These are phyloP conservation scores for Mycena sp. DNA, from an alignment of 1,284 basidiomycete genomes.

Conservation along the genomic window DNA sequence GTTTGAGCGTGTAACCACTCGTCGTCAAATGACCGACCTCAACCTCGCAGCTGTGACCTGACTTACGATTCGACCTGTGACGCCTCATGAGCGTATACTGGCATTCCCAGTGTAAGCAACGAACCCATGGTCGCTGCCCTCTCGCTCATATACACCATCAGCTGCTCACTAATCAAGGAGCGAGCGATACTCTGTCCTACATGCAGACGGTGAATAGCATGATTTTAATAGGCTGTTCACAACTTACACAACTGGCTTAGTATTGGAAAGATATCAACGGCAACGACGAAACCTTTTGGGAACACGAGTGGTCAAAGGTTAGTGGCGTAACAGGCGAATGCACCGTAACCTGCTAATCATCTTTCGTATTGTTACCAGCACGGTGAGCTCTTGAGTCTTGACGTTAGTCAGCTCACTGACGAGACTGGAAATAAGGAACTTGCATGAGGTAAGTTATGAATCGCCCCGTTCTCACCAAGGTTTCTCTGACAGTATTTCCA, in stretches of 20 bases:
- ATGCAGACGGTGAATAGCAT: slow-evolving; percentile 62
- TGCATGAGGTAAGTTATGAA: slow-evolving; percentile 62
- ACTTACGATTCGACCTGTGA: slow-evolving; percentile 73
- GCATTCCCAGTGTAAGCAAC: slow-evolving; percentile 58
- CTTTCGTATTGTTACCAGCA: not conserved
- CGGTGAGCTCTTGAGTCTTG: not conserved
- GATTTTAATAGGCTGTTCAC: not conserved
- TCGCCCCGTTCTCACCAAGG: not conserved
- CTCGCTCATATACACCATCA: slow-evolving; percentile 34
- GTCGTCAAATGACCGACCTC: not conserved
- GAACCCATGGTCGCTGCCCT: not conserved
- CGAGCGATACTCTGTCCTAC: slow-evolving; percentile 66
- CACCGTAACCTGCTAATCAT: not conserved
- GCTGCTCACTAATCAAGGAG: slow-evolving; percentile 69
- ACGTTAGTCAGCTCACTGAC: slow-evolving; percentile 53
- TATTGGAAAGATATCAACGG: slow-evolving; percentile 48
- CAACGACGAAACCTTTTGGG: slow-evolving; percentile 72
- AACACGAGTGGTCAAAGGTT: slow-evolving; percentile 51
- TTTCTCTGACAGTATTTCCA: slow-evolving; percentile 35
- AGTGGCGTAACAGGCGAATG: not conserved
- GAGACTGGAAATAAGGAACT: slow-evolving; percentile 54
- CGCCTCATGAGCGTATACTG: slow-evolving; percentile 65
- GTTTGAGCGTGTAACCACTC: slow-evolving; percentile 33
- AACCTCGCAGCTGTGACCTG: slow-evolving; percentile 67
- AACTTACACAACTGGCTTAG: not conserved